These are phyloP conservation scores for Fallopia convolvulus DNA, from an alignment of 148 eudicot species.

Conservation along the genomic window DNA sequence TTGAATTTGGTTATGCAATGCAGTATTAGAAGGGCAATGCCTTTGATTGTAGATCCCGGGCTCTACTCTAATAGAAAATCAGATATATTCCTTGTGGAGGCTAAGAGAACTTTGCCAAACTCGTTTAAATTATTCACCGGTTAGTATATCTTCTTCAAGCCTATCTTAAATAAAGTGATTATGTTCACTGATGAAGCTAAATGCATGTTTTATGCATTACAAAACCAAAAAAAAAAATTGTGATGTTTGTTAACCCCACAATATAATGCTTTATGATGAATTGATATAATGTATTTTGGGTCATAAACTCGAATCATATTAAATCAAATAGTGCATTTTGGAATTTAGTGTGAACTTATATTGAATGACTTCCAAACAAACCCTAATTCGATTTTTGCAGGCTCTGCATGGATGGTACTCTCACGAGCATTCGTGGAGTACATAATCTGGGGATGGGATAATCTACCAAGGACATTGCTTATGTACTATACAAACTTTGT, in stretches of 20 bases:
- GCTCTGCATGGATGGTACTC: slow-evolving; percentile 94
- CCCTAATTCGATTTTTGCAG: slow-evolving; percentile 31
- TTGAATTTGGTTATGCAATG: slow-evolving; percentile 17
- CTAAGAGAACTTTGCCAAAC: slow-evolving; percentile 63
- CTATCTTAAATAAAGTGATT: neutral
- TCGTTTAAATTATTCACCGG: slow-evolving; percentile 82
- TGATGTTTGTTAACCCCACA: too few relatives aligned
- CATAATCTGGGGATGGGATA: slow-evolving; percentile 88
- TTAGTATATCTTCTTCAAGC: slow-evolving; percentile 24
- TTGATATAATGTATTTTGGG: too few relatives aligned
- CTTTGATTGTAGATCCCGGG: slow-evolving; percentile 83
- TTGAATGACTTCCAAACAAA: too few relatives aligned
- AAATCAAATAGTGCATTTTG: too few relatives aligned
- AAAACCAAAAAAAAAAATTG: too few relatives aligned
- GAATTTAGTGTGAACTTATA: too few relatives aligned
- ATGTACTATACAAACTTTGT: slow-evolving; percentile 93
- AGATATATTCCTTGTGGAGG: slow-evolving; percentile 56
- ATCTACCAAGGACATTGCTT: slow-evolving; percentile 77
- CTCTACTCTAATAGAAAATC: slow-evolving; percentile 60
- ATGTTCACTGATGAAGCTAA: neutral
- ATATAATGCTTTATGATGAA: too few relatives aligned
- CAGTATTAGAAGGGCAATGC: slow-evolving; percentile 74
- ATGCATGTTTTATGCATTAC: too few relatives aligned
- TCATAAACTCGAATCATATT: too few relatives aligned
- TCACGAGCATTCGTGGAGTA: slow-evolving; percentile 86